Percentiles rank a stretch among this genome's conserved stretches.
Conservation (phyloP, 139 green algal genomes). For the Haematococcus sp. region DNA sequence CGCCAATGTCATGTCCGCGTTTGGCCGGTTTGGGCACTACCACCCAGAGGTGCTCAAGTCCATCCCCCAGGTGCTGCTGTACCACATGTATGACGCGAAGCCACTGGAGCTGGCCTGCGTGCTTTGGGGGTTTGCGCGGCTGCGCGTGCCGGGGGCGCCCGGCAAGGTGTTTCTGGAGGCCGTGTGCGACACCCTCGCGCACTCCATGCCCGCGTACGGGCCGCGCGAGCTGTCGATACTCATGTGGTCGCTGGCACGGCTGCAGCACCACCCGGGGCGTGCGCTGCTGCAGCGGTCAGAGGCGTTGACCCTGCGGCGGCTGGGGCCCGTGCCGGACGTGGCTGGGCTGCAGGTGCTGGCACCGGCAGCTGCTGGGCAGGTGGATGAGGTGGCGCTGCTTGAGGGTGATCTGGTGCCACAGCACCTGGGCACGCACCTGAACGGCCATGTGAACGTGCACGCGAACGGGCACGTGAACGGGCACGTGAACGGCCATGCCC, state of each 20-base stretch:
- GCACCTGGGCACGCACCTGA: background rate
- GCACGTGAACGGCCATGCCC: too few species aligned
- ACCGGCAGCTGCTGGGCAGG: too few species aligned
- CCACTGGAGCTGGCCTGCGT: slow-evolving; percentile 14
- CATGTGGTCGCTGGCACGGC: slow-evolving; percentile 29
- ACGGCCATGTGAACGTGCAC: too few species aligned
- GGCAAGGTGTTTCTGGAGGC: slow-evolving; percentile 16
- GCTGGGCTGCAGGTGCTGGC: background rate
- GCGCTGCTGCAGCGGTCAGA: slow-evolving; percentile 20
- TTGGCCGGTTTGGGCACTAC: slow-evolving; percentile 24
- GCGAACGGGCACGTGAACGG: background rate
- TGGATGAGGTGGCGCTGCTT: too few species aligned
- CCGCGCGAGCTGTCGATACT: slow-evolving; percentile 26
- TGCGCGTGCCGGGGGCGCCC: slow-evolving; percentile 13
- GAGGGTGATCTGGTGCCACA: background rate
- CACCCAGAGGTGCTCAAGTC: slow-evolving; percentile 27
- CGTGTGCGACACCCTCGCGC: background rate
- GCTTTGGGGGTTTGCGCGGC: slow-evolving; percentile 28
- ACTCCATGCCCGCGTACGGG: background rate
- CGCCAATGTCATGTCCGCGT: slow-evolving; percentile 27
- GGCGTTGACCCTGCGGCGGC: slow-evolving; percentile 2
- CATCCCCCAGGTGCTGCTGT: slow-evolving; percentile 21
- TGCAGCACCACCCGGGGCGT: slow-evolving; percentile 18
- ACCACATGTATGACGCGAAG: slow-evolving; percentile 15
- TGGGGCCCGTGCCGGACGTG: background rate